Evolutionary conservation across 2,329 filamentous ascomycete genomes (phyloP).

Genomic region (Botrytis tulipae): DNA sequence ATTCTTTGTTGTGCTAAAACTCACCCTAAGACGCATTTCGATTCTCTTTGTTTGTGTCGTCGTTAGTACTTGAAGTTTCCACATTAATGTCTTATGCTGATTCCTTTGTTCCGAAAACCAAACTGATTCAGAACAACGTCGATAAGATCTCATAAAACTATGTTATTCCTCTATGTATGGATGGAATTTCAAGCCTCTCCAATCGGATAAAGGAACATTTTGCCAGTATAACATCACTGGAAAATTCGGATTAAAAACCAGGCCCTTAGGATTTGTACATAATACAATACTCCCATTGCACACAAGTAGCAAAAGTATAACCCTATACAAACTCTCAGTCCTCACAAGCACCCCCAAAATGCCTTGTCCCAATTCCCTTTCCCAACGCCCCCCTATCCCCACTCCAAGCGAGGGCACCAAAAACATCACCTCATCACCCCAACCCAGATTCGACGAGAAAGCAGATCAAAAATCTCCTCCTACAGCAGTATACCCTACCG

Average conservation of each 20-base stretch:
- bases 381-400: no score
- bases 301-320: background rate
- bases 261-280: background rate
- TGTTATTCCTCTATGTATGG: background rate
- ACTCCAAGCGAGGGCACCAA: background rate
- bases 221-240: background rate
- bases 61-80: background rate
- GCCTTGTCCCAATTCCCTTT: background rate
- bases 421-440: background rate
- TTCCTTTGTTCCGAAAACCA: slow-evolving; percentile 3
- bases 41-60: background rate
- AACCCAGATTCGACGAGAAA: background rate
- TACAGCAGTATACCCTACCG: background rate
- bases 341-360: background rate
- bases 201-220: background rate
- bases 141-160: background rate
- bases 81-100: background rate
- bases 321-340: background rate
- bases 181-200: background rate
- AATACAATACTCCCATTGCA: background rate
- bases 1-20: background rate
- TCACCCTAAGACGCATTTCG: slow-evolving; percentile 2
- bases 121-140: background rate
- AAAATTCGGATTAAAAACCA: background rate
- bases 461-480: background rate